Evolutionary conservation across 139 green algal genomes (phyloP).

Genomic region (Marvania coccoides): DNA sequence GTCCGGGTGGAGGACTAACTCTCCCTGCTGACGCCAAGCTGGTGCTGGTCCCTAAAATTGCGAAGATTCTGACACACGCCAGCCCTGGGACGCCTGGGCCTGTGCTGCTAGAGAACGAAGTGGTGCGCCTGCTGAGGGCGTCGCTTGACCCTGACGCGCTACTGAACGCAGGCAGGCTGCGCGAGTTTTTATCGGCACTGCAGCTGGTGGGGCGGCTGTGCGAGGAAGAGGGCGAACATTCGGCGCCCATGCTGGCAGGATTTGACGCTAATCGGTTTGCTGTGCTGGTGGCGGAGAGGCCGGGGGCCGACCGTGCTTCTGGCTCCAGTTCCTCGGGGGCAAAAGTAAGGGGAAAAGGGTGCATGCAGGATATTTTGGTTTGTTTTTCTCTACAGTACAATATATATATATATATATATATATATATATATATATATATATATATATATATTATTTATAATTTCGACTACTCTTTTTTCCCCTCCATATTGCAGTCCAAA

Average conservation of each 20-base stretch:
- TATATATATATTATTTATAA: not conserved
- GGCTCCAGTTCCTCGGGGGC: not conserved
- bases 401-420: no score
- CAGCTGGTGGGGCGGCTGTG: not conserved
- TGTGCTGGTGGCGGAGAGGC: constrained; percentile 8
- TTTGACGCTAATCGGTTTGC: constrained; percentile 23
- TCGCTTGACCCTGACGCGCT: constrained; percentile 20
- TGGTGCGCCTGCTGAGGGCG: constrained; percentile 12
- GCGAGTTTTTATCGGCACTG: constrained; percentile 10
- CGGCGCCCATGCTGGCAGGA: not conserved
- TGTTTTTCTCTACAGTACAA: no score
- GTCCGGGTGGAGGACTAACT: no score
- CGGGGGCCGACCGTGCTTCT: not conserved
- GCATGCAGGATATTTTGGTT: no score
- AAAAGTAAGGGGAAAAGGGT: not conserved
- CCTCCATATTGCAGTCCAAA: not conserved
- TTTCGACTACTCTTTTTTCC: not conserved
- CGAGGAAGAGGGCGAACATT: not conserved
- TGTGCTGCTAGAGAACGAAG: constrained; percentile 14
- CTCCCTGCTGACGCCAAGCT: constrained; percentile 5
- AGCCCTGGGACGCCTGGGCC: constrained; percentile 1
- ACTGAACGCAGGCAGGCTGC: constrained; percentile 15
- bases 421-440: not conserved
- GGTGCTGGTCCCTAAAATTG: not conserved
- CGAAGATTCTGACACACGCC: not conserved